These are phyloP conservation scores for Podaxis carcinomalis DNA, from an alignment of 768 basidiomycete species.

Conservation along the genomic window DNA sequence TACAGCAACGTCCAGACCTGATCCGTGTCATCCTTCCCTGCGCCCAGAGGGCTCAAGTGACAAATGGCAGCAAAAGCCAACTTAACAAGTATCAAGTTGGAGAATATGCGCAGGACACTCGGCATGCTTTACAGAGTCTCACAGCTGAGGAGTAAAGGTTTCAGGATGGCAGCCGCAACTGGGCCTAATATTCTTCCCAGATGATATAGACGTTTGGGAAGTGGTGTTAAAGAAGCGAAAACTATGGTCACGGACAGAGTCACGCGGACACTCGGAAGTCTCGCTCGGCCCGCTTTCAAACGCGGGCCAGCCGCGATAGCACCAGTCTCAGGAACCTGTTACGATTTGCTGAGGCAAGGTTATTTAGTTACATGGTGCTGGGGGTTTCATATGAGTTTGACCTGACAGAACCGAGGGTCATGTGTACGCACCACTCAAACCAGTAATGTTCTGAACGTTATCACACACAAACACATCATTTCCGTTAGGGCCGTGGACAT, in stretches of 20 bases:
- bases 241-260: conserved; percentile 4
- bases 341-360: not conserved
- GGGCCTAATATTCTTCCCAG: not conserved
- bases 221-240: conserved; percentile 9
- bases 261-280: conserved; percentile 2
- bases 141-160: not conserved
- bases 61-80: not conserved
- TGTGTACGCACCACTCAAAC: conserved; percentile 26
- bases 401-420: not conserved
- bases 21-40: conserved; percentile 35
- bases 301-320: not conserved
- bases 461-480: conserved; percentile 38
- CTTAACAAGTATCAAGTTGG: not conserved
- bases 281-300: not conserved
- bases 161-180: not conserved
- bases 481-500: conserved; percentile 33
- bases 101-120: not conserved
- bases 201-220: not conserved
- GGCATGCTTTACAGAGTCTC: not conserved
- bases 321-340: not conserved
- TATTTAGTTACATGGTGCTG: conserved; percentile 22
- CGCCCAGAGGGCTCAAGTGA: conserved; percentile 28
- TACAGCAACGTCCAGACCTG: conserved; percentile 22
- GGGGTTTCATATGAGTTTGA: not conserved
- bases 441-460: conserved; percentile 37